A percentile compares a stretch with the other conserved stretches of the same genome.
phyloP scores from a whole-genome alignment of 345 rosid species.

The Noccaea caerulescens region DNA sequence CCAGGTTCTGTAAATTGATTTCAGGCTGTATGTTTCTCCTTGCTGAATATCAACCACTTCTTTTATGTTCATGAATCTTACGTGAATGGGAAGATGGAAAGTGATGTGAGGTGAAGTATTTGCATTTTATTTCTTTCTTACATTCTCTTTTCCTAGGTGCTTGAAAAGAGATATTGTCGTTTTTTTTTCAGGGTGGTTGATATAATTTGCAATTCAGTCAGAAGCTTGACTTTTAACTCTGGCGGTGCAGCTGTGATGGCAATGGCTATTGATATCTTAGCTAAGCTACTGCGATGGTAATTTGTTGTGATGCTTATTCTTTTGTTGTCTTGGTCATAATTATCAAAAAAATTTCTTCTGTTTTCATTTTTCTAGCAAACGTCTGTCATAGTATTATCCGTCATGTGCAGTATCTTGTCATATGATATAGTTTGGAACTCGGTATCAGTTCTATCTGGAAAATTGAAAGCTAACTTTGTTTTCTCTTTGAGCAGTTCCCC shows the following conservation, averaged over 20 bases:
- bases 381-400: neutral
- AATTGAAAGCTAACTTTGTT: conserved; percentile 13
- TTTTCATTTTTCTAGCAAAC: conserved; percentile 24
- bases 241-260: conserved; percentile 69
- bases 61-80: conserved; percentile 52
- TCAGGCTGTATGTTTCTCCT: conserved; percentile 73
- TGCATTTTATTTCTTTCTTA: conserved; percentile 14
- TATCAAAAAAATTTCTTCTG: conserved; percentile 8
- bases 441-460: conserved; percentile 22
- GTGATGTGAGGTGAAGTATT: conserved; percentile 64
- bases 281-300: conserved; percentile 81
- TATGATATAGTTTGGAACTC: conserved; percentile 24
- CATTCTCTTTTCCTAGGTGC: neutral
- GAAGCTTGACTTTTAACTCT: conserved; percentile 60
- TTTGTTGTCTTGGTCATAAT: conserved; percentile 9
- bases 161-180: conserved; percentile 29
- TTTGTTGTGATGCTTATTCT: conserved; percentile 20
- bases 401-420: conserved; percentile 15
- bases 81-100: conserved; percentile 52
- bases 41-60: conserved; percentile 66
- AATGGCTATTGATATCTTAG: conserved; percentile 70
- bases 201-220: conserved; percentile 65
- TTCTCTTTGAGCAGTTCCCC: conserved; percentile 63
- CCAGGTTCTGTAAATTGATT: conserved; percentile 21
- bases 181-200: conserved; percentile 74